phyloP scores from a whole-genome alignment of 2,329 filamentous ascomycete genomes.

The Venturia carpophila region DNA sequence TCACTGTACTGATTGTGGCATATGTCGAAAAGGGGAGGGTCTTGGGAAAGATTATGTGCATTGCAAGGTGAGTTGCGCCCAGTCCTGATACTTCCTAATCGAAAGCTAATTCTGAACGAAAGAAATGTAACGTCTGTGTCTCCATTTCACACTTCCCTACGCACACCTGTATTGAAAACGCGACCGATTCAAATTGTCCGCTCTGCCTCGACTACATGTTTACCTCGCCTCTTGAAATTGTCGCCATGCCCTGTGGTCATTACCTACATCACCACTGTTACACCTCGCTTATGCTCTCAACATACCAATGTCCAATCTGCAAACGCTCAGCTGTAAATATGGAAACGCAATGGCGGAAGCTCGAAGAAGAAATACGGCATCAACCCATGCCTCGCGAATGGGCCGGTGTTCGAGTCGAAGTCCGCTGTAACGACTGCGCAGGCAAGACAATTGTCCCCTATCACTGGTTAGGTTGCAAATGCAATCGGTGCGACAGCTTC shows the following conservation, averaged over 20 bases:
- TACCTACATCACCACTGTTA: constrained; percentile 91
- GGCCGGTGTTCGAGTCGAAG: constrained; percentile 66
- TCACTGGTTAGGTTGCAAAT: constrained; percentile 93
- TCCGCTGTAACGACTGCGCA: constrained; percentile 92
- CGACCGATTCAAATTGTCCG: constrained; percentile 91
- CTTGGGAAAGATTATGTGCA: constrained; percentile 96
- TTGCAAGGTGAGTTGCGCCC: constrained; percentile 64
- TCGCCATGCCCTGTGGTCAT: constrained; percentile 93
- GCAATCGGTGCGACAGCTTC: constrained; percentile 52
- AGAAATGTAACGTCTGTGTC: constrained; percentile 78
- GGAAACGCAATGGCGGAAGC: constrained; percentile 86
- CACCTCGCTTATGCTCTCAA: constrained; percentile 75
- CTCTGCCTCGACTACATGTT: constrained; percentile 98
- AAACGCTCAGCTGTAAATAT: constrained; percentile 96
- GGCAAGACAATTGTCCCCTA: constrained; percentile 79
- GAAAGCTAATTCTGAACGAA: constrained; percentile 24
- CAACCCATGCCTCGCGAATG: constrained; percentile 92
- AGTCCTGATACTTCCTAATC: neutral
- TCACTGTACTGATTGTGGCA: constrained; percentile 91
- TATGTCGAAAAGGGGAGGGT: constrained; percentile 83
- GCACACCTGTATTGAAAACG: constrained; percentile 90
- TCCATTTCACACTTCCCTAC: constrained; percentile 75
- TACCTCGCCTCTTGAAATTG: constrained; percentile 76
- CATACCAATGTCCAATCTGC: constrained; percentile 95
- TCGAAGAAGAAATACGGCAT: constrained; percentile 76